Evolutionary conservation across 257 asterid species (phyloP).

Genomic region (Penstemon barbatus): DNA sequence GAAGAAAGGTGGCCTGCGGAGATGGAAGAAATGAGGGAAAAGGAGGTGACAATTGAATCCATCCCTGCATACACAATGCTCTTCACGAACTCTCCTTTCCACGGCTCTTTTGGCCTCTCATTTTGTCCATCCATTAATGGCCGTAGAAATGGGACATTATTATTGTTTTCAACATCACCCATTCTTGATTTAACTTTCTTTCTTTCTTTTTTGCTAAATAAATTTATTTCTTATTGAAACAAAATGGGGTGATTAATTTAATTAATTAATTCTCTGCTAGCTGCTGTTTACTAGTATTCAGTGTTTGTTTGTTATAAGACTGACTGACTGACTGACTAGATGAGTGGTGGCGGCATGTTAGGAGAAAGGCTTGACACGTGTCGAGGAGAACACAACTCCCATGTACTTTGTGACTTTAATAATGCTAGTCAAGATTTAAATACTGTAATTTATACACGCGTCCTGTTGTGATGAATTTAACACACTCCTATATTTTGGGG

Average conservation of each 20-base stretch:
- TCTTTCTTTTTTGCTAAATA: not conserved
- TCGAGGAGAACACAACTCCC: conserved; percentile 16
- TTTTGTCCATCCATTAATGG: conserved; percentile 18
- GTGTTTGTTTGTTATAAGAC: not conserved
- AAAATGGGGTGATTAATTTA: not conserved
- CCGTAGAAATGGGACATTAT: conserved; percentile 31
- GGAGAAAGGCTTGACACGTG: conserved; percentile 27
- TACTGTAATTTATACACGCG: conserved; percentile 27
- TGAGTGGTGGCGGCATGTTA: conserved; percentile 42
- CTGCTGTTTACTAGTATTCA: too few relatives aligned
- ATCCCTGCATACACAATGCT: conserved; percentile 71
- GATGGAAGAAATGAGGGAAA: conserved; percentile 77
- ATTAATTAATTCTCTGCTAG: not conserved
- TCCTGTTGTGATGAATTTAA: conserved; percentile 11
- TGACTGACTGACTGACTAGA: not conserved
- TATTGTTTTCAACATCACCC: conserved; percentile 26
- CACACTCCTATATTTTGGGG: not conserved
- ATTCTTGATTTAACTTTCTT: conserved; percentile 21
- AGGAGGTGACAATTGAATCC: conserved; percentile 66
- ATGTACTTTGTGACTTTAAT: conserved; percentile 19
- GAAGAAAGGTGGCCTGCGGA: conserved; percentile 80
- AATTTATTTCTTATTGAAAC: not conserved
- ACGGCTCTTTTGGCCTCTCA: conserved; percentile 65
- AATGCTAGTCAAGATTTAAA: conserved; percentile 28
- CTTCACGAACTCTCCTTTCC: conserved; percentile 71